Evolutionary conservation across 768 basidiomycete species (phyloP).

Genomic region (Megacollybia marginata): DNA sequence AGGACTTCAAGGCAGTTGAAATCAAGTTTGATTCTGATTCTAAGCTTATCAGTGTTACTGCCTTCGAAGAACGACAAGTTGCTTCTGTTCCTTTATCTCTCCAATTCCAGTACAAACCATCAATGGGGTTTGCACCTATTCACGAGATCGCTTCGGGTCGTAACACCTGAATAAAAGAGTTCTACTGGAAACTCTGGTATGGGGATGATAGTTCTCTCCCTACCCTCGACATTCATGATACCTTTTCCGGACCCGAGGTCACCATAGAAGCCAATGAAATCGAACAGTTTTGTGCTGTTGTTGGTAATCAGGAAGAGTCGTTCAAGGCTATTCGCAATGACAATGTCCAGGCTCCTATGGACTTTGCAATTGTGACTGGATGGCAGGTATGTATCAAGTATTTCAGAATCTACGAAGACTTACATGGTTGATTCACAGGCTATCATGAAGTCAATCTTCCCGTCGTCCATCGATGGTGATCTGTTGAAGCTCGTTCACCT

Average conservation of each 20-base stretch:
- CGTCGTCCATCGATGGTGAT: constrained; percentile 84
- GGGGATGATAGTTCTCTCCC: constrained; percentile 78
- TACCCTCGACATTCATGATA: constrained; percentile 70
- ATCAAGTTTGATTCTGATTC: constrained; percentile 50
- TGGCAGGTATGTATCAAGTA: constrained; percentile 72
- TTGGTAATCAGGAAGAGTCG: constrained; percentile 87
- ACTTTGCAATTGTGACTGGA: constrained; percentile 96
- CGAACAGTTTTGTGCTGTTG: constrained; percentile 85
- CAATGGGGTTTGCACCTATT: constrained; percentile 85
- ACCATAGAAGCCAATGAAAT: constrained; percentile 69
- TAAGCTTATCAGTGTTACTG: constrained; percentile 57
- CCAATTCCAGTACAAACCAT: constrained; percentile 81
- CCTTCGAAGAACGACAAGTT: constrained; percentile 79
- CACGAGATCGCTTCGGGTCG: constrained; percentile 81
- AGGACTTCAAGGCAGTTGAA: constrained; percentile 78
- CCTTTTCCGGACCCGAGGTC: constrained; percentile 83
- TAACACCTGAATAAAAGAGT: constrained; percentile 89
- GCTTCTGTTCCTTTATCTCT: constrained; percentile 74
- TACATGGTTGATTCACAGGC: constrained; percentile 50
- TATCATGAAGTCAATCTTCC: constrained; percentile 99
- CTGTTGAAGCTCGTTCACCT: constrained; percentile 93
- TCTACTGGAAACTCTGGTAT: constrained; percentile 99
- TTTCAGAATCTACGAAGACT: not conserved
- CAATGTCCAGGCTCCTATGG: constrained; percentile 87
- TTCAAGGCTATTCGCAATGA: constrained; percentile 76